Evolutionary conservation across 345 rosid species (phyloP).

Genomic region (Brassica carinata): DNA sequence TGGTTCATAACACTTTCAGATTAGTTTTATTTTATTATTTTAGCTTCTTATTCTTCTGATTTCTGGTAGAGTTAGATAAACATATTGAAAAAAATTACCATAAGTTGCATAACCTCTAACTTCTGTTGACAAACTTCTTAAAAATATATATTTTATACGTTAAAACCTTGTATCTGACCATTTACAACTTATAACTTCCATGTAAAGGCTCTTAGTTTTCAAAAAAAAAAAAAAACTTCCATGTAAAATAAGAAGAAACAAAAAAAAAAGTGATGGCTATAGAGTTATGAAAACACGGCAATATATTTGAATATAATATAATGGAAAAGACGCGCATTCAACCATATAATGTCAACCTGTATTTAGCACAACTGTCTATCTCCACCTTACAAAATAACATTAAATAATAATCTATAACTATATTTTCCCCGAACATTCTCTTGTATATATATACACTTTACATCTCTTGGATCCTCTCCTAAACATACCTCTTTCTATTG

Average conservation of each 20-base stretch:
- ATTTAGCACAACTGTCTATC: constrained; percentile 42
- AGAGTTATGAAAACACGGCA: constrained; percentile 33
- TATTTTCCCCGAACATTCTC: constrained; percentile 29
- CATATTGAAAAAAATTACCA: neutral
- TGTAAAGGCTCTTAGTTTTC: no score
- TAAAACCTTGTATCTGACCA: neutral
- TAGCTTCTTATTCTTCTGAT: neutral
- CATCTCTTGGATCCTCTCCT: constrained; percentile 31
- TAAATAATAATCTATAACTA: neutral
- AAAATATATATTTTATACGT: neutral
- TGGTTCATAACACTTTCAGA: no score
- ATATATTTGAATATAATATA: constrained; percentile 18
- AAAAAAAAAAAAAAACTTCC: no score
- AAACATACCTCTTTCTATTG: constrained; percentile 2
- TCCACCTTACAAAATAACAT: constrained; percentile 30
- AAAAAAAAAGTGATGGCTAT: neutral
- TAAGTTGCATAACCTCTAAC: neutral
- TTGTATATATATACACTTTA: constrained; percentile 4
- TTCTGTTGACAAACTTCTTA: neutral
- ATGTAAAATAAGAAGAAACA: neutral
- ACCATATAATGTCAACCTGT: constrained; percentile 39
- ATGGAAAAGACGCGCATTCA: constrained; percentile 38
- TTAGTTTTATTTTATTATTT: neutral
- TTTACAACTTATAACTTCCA: constrained; percentile 16
- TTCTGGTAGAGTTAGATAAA: constrained; percentile 17